phyloP scores from a whole-genome alignment of 2,329 filamentous ascomycete genomes.

The Diaporthe australafricana region DNA sequence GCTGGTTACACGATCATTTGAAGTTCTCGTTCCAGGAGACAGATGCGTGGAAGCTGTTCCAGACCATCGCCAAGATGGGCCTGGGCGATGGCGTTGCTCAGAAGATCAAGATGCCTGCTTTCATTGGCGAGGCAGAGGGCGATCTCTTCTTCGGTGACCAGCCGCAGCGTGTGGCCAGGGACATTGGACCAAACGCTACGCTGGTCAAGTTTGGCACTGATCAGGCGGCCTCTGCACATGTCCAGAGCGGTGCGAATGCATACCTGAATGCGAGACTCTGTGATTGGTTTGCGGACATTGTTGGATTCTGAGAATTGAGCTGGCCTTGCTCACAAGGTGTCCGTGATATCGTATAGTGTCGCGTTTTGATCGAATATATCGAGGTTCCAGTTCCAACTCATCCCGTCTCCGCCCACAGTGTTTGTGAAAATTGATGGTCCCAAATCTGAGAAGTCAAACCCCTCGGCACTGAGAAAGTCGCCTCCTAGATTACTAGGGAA shows the following conservation, averaged over 20 bases:
- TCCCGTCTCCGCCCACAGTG: neutral
- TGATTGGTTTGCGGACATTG: neutral
- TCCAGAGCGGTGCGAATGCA: neutral
- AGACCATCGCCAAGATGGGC: neutral
- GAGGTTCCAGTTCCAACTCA: neutral
- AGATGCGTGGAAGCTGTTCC: neutral
- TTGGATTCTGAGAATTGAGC: neutral
- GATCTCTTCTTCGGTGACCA: slow-evolving; percentile 18
- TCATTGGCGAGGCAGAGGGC: slow-evolving; percentile 5
- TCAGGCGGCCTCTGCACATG: slow-evolving; percentile 3
- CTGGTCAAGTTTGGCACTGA: neutral
- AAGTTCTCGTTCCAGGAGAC: neutral
- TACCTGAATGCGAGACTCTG: neutral
- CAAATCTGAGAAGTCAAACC: neutral
- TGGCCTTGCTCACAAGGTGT: neutral
- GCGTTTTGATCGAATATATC: neutral
- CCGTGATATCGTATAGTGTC: neutral
- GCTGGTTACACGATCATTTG: neutral
- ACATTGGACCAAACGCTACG: slow-evolving; percentile 7
- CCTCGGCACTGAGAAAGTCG: neutral
- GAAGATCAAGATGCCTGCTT: slow-evolving; percentile 15
- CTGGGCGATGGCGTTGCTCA: neutral
- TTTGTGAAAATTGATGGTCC: neutral
- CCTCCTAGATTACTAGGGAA: neutral
- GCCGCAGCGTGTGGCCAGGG: slow-evolving; percentile 14